Evolutionary conservation across 768 basidiomycete genomes (phyloP).

Genomic region (Suillus tomentosus): DNA sequence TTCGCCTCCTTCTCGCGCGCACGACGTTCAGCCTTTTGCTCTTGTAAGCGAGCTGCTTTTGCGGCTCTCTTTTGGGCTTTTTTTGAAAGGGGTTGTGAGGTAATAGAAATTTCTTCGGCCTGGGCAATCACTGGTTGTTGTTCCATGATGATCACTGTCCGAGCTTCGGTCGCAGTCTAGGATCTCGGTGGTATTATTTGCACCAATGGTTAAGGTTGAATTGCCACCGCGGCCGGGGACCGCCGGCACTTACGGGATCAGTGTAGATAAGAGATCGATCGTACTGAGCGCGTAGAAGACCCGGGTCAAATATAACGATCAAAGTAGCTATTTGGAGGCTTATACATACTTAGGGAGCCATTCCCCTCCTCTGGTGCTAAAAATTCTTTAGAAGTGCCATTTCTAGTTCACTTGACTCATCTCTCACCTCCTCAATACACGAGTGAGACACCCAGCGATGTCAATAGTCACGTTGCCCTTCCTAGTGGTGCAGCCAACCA

Average conservation of each 20-base stretch:
- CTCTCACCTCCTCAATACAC: background rate
- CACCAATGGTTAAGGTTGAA: slow-evolving; percentile 5
- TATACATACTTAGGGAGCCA: background rate
- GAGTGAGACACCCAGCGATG: background rate
- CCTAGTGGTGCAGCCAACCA: slow-evolving; percentile 53
- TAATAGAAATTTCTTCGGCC: slow-evolving; percentile 18
- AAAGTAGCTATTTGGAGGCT: background rate
- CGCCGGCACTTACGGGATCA: slow-evolving; percentile 7
- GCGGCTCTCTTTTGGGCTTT: slow-evolving; percentile 76
- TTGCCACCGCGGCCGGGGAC: slow-evolving; percentile 11
- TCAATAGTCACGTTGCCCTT: slow-evolving; percentile 22
- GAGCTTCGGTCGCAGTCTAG: background rate
- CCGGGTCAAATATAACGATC: slow-evolving; percentile 2
- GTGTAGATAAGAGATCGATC: slow-evolving; percentile 8
- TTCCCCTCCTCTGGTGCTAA: background rate
- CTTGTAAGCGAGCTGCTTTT: slow-evolving; percentile 66
- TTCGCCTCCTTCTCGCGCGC: slow-evolving; percentile 75
- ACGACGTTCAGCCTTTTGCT: slow-evolving; percentile 71
- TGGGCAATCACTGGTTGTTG: slow-evolving; percentile 18
- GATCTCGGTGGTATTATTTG: background rate
- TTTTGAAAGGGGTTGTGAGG: slow-evolving; percentile 56
- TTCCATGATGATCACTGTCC: slow-evolving; percentile 27
- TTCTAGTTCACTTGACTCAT: background rate
- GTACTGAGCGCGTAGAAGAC: background rate
- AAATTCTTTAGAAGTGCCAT: background rate